Percentiles rank a stretch among this genome's conserved stretches.
These are phyloP conservation scores for Neohortaea acidophila DNA, from an alignment of 495 filamentous ascomycete species.

Conservation along the genomic window DNA sequence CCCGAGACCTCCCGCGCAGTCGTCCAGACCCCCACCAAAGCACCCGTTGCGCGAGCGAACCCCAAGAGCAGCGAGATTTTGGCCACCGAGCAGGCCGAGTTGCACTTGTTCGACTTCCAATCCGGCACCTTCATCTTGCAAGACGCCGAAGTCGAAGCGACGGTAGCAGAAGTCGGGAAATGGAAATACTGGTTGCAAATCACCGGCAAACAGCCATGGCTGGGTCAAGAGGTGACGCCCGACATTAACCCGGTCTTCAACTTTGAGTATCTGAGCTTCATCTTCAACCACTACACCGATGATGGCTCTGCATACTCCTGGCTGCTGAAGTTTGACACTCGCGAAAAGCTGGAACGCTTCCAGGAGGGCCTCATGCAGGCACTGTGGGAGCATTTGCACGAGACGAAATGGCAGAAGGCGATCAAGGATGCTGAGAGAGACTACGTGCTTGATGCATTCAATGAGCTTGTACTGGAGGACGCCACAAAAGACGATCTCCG, in stretches of 20 bases:
- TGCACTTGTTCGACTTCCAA: slow-evolving; percentile 85
- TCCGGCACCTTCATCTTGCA: slow-evolving; percentile 72
- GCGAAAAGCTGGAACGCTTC: slow-evolving; percentile 64
- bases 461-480: slow-evolving; percentile 88
- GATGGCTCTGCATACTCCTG: slow-evolving; percentile 90
- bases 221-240: slow-evolving; percentile 67
- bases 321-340: slow-evolving; percentile 82
- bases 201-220: slow-evolving; percentile 66
- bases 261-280: slow-evolving; percentile 93
- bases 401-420: slow-evolving; percentile 82
- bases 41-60: slow-evolving; percentile 44
- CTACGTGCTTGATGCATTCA: slow-evolving; percentile 90
- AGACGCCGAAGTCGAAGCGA: slow-evolving; percentile 56
- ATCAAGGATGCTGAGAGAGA: slow-evolving; percentile 75
- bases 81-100: slow-evolving; percentile 60
- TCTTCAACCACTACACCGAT: slow-evolving; percentile 87
- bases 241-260: slow-evolving; percentile 99
- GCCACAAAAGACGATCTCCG: slow-evolving; percentile 38
- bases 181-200: slow-evolving; percentile 98
- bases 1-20: slow-evolving; percentile 12
- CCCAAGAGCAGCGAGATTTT: slow-evolving; percentile 61
- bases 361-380: slow-evolving; percentile 91
- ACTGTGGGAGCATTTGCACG: slow-evolving; percentile 91
- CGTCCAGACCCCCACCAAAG: slow-evolving; percentile 22
- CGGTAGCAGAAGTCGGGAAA: slow-evolving; percentile 69